phyloP scores from a whole-genome alignment of 345 rosid genomes.

The Rhodamnia argentea region DNA sequence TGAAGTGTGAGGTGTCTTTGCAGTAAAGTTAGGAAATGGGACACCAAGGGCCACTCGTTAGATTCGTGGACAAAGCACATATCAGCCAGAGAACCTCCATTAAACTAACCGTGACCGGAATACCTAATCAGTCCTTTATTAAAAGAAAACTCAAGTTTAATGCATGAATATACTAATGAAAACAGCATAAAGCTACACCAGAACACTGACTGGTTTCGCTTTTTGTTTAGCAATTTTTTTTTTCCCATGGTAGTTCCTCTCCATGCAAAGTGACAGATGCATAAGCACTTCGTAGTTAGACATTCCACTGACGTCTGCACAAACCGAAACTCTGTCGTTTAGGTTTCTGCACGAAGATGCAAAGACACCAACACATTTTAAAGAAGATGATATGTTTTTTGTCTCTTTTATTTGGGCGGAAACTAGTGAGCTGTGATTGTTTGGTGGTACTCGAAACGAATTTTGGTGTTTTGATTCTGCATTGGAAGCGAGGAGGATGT shows the following conservation, averaged over 20 bases:
- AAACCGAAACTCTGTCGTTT: neutral
- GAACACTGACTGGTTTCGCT: neutral
- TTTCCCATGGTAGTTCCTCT: neutral
- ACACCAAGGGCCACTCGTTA: neutral
- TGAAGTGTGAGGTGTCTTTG: neutral
- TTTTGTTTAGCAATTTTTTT: neutral
- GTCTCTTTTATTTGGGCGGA: neutral
- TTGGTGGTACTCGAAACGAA: neutral
- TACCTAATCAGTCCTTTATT: neutral
- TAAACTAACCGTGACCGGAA: neutral
- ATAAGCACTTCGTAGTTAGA: neutral
- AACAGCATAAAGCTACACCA: neutral
- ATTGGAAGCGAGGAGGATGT: neutral
- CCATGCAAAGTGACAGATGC: neutral
- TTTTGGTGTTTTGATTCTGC: neutral
- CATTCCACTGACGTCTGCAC: neutral
- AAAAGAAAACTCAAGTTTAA: neutral
- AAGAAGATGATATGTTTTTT: neutral
- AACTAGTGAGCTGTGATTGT: neutral
- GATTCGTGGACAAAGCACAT: neutral
- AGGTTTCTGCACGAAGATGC: neutral
- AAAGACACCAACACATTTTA: neutral
- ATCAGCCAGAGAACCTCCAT: neutral
- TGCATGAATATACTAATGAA: neutral
- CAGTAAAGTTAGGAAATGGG: neutral